Evolutionary conservation across 1,139 yeast genomes (phyloP).

Genomic region (Candida tropicalis): DNA sequence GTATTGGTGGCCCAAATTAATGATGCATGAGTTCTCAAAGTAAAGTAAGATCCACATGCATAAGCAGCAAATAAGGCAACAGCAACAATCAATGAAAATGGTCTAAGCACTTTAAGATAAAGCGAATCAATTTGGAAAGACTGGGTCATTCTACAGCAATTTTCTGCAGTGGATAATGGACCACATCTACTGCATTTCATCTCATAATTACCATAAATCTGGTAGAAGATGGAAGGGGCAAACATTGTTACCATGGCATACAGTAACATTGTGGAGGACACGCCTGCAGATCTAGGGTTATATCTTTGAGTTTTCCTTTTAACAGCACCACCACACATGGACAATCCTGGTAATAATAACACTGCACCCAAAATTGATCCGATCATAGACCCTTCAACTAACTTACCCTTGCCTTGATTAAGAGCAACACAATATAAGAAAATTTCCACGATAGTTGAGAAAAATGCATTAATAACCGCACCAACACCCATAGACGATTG

Average conservation of each 20-base stretch:
- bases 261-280: constrained; percentile 90
- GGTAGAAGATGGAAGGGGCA: constrained; percentile 90
- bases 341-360: constrained; percentile 83
- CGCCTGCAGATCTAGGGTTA: constrained; percentile 96
- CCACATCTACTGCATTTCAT: constrained; percentile 64
- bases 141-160: constrained; percentile 71
- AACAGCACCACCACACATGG: constrained; percentile 97
- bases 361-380: constrained; percentile 96
- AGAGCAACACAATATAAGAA: constrained; percentile 91
- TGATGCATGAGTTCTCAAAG: constrained; percentile 94
- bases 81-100: constrained; percentile 83
- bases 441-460: constrained; percentile 93
- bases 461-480: constrained; percentile 96
- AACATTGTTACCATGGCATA: constrained; percentile 91
- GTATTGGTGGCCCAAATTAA: constrained; percentile 79
- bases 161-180: constrained; percentile 16
- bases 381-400: constrained; percentile 97
- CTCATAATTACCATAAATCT: constrained; percentile 87
- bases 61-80: constrained; percentile 80
- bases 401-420: constrained; percentile 77
- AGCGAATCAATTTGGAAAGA: constrained; percentile 75
- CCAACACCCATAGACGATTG: constrained; percentile 99
- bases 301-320: constrained; percentile 91
- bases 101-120: constrained; percentile 68
- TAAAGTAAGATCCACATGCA: constrained; percentile 88